Conservation (phyloP, 2,329 filamentous ascomycete species). For the Escovopsis sp. region DNA sequence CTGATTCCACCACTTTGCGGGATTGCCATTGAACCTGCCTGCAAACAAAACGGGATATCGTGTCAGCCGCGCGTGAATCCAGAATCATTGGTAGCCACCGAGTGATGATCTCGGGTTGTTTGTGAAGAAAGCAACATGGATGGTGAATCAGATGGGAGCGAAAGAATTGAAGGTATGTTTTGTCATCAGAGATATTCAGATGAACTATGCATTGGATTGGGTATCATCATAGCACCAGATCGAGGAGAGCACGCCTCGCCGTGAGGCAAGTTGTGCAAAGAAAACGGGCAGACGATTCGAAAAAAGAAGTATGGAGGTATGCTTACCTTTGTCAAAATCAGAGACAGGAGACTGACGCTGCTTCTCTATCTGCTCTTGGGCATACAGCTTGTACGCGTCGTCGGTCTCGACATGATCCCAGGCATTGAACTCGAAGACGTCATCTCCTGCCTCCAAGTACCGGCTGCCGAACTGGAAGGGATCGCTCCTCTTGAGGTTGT, state of each 20-base stretch:
- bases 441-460: slow-evolving; percentile 65
- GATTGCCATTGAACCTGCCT: slow-evolving; percentile 76
- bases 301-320: neutral
- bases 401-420: slow-evolving; percentile 98
- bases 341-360: slow-evolving; percentile 79
- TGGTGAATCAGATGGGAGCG: slow-evolving; percentile 52
- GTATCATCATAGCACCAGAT: slow-evolving; percentile 39
- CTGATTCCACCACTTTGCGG: slow-evolving; percentile 92
- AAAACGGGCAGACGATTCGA: neutral
- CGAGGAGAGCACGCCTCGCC: too few relatives aligned
- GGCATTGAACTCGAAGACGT: slow-evolving; percentile 95
- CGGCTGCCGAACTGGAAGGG: slow-evolving; percentile 94
- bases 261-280: too few relatives aligned
- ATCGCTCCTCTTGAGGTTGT: slow-evolving; percentile 74
- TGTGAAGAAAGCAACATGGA: slow-evolving; percentile 6
- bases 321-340: slow-evolving; percentile 76
- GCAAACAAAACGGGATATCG: slow-evolving; percentile 6
- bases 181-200: slow-evolving; percentile 51
- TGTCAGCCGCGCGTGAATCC: slow-evolving; percentile 23
- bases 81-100: slow-evolving; percentile 1
- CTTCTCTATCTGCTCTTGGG: slow-evolving; percentile 67
- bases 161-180: slow-evolving; percentile 46
- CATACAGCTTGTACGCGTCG: slow-evolving; percentile 71
- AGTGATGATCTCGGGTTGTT: neutral
- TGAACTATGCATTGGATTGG: slow-evolving; percentile 51